Evolutionary conservation across 1,139 yeast genomes (phyloP).

Genomic region (Yamadazyma membranifaciens): DNA sequence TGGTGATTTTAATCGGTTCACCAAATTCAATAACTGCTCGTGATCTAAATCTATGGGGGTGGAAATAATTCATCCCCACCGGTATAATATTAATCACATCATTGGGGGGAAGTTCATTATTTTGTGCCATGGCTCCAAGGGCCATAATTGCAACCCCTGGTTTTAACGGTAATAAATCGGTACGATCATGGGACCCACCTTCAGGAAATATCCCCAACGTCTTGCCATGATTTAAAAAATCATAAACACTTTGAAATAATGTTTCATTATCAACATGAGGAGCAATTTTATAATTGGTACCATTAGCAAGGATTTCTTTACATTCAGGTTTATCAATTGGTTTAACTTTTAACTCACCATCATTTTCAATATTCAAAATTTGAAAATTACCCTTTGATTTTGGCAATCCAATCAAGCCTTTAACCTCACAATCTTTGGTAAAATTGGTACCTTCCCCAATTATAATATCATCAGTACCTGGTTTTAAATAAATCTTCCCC

Average conservation of each 20-base stretch:
- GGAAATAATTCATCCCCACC: constrained; percentile 96
- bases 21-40: constrained; percentile 96
- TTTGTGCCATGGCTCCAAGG: constrained; percentile 69
- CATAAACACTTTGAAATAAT: constrained; percentile 63
- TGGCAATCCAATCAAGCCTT: constrained; percentile 65
- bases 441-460: constrained; percentile 50
- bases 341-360: constrained; percentile 48
- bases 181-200: constrained; percentile 89
- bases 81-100: constrained; percentile 86
- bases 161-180: constrained; percentile 85
- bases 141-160: constrained; percentile 99
- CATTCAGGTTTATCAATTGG: constrained; percentile 38
- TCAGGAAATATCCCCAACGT: constrained; percentile 72
- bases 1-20: constrained; percentile 71
- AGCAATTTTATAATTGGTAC: constrained; percentile 56
- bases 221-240: constrained; percentile 54
- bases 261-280: constrained; percentile 61
- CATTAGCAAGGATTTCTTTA: constrained; percentile 36
- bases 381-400: constrained; percentile 57
- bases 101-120: constrained; percentile 63
- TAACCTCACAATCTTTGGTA: constrained; percentile 41
- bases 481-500: constrained; percentile 44
- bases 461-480: constrained; percentile 23
- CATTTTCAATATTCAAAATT: constrained; percentile 50
- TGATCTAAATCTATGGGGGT: constrained; percentile 91